phyloP scores from a whole-genome alignment of 169 alveolate species.

The Cryptosporidium ryanae region DNA sequence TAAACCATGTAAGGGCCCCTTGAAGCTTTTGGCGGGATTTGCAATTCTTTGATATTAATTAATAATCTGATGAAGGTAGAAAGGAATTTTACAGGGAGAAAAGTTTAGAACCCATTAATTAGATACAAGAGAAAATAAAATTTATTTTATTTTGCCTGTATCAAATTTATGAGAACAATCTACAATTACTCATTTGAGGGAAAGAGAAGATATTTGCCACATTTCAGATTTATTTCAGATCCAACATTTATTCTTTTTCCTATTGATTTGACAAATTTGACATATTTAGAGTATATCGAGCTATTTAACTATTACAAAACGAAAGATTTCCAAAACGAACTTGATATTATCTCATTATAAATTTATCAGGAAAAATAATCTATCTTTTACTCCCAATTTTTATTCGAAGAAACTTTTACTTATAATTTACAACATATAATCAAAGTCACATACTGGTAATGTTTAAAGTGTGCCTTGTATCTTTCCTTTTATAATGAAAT shows the following conservation, averaged over 20 bases:
- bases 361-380: neutral
- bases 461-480: too few relatives aligned
- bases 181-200: conserved; percentile 22
- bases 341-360: conserved; percentile 3
- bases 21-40: neutral
- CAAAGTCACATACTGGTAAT: too few relatives aligned
- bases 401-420: too few relatives aligned
- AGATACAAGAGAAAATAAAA: too few relatives aligned
- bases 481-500: neutral
- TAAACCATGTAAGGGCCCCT: neutral
- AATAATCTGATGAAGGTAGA: too few relatives aligned
- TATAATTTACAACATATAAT: too few relatives aligned
- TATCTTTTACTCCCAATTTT: too few relatives aligned
- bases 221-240: conserved; percentile 56
- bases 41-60: neutral
- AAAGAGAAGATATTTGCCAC: conserved; percentile 37
- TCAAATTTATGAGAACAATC: conserved; percentile 16
- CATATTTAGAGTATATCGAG: conserved; percentile 37
- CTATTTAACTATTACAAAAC: conserved; percentile 58
- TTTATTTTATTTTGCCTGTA: too few relatives aligned
- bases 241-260: conserved; percentile 54
- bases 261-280: conserved; percentile 66
- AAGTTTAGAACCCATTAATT: too few relatives aligned
- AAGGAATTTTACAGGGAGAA: too few relatives aligned
- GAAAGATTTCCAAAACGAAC: conserved; percentile 49